These are phyloP conservation scores for Aspergillus haitiensis DNA, from an alignment of 495 filamentous ascomycete species.

Conservation along the genomic window DNA sequence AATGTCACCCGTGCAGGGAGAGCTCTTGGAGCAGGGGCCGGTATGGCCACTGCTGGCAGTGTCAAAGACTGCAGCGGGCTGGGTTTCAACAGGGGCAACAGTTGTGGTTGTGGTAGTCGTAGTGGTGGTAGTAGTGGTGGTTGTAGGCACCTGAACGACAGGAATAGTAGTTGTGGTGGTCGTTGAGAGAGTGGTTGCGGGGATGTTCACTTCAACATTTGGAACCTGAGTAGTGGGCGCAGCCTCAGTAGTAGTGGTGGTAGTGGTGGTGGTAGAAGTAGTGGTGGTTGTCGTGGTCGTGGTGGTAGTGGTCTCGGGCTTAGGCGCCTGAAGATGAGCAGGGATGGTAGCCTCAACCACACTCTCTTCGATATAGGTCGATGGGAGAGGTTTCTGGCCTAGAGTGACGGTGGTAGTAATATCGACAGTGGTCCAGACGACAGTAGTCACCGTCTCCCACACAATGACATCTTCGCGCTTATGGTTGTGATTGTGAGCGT, in stretches of 20 bases:
- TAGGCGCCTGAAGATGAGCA: constrained; percentile 8
- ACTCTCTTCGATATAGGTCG: constrained; percentile 15
- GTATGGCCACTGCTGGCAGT: constrained; percentile 26
- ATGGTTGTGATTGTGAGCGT: constrained; percentile 25
- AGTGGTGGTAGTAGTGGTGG: neutral
- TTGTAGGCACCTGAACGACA: neutral
- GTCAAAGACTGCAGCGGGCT: constrained; percentile 23
- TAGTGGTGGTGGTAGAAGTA: constrained; percentile 8
- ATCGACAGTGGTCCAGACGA: constrained; percentile 43
- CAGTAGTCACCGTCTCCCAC: constrained; percentile 29
- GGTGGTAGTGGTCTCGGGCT: constrained; percentile 23
- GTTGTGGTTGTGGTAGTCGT: constrained; percentile 4
- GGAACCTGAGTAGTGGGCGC: constrained; percentile 8
- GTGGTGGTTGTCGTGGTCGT: constrained; percentile 8
- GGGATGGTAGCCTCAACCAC: constrained; percentile 19
- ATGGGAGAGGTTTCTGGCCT: constrained; percentile 15
- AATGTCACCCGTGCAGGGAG: constrained; percentile 42
- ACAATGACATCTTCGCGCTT: constrained; percentile 43
- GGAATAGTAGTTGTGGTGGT: neutral
- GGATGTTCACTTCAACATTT: constrained; percentile 13
- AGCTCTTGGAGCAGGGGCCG: constrained; percentile 38
- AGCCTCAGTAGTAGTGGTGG: constrained; percentile 9
- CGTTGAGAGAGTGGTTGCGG: neutral
- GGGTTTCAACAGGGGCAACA: constrained; percentile 1
- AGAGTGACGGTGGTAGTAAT: constrained; percentile 42